Evolutionary conservation across 805 yeast genomes (phyloP).

Genomic region (Ogataea trehalophila): DNA sequence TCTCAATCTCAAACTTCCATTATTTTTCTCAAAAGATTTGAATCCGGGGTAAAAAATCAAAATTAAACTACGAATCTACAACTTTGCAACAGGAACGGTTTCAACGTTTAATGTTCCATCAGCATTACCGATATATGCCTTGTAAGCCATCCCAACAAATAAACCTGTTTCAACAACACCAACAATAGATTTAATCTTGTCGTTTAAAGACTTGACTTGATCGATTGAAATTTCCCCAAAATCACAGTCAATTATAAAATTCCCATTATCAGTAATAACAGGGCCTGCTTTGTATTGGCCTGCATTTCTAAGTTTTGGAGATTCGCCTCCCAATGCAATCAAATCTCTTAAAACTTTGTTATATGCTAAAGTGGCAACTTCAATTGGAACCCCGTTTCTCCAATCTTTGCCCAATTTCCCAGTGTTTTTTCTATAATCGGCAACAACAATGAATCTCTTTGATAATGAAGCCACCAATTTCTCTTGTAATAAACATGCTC

Average conservation of each 20-base stretch:
- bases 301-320: conserved; percentile 67
- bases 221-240: conserved; percentile 65
- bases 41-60: not conserved
- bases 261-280: conserved; percentile 91
- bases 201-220: conserved; percentile 48
- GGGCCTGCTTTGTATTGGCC: conserved; percentile 95
- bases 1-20: too few relatives aligned
- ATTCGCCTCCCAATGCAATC: conserved; percentile 54
- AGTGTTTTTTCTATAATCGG: conserved; percentile 84
- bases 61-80: not conserved
- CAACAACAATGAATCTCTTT: conserved; percentile 77
- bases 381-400: conserved; percentile 91
- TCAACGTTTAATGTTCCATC: conserved; percentile 45
- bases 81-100: conserved; percentile 3
- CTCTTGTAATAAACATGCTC: conserved; percentile 95
- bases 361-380: conserved; percentile 84
- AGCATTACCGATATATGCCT: conserved; percentile 84
- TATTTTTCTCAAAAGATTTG: not conserved
- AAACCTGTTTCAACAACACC: conserved; percentile 97
- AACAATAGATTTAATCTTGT: conserved; percentile 61
- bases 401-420: conserved; percentile 69
- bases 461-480: conserved; percentile 88
- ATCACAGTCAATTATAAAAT: conserved; percentile 87
- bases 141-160: conserved; percentile 68
- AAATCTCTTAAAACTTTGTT: conserved; percentile 67